Evolutionary conservation across 2,329 filamentous ascomycete species (phyloP), one percentile per base, ranked within the genome.

Genomic region (Aotearoamyces nothofagi): DNA sequence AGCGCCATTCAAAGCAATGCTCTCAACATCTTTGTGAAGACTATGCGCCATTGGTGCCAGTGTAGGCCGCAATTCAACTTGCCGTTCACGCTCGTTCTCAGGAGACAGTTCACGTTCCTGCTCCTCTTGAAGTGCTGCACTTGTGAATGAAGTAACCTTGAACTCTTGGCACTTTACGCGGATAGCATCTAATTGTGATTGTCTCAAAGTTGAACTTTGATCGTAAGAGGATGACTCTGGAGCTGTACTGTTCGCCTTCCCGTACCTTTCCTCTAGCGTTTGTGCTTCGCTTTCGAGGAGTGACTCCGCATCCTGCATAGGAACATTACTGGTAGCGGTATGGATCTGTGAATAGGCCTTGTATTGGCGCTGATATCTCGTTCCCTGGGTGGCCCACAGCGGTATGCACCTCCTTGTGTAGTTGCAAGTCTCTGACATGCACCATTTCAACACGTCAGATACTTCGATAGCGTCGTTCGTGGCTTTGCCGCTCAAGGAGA

Each of bases 81-180:
- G 52, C 1, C 59, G 52, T 39, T 81, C 69, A 15, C 63, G 50
- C 37, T 81, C 69, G 1, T 67, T 59, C 35, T 83, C 75, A 0
- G 69, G 70, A 0, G 68, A 57, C 0, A 82, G 52, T 36, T 81
- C 77, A 0, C 75, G 58, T 42, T 82, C 76, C 37, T 81, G 72
- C 33, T 82, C 77, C 39, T 80, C 72, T 3, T 66, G 52, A 0
- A 78, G 47, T 0, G 51, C 49, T 0, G 54, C 51, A 0, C 53
- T 41, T 1, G 45, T 37, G 15, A 57, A 40, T 2, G 48, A 37
- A 0, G 38, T 22, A 3, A 47, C 36, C 1, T 43, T 45, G 30
- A 61, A 57, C 8, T 58, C 44, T 1, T 35, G 27, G 32, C 57
- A 61, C 15, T 53, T 53, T 3, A 36, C 20, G 8, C 30, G 23